Percentiles rank a stretch among this genome's conserved stretches.
Conservation (phyloP, 2,329 filamentous ascomycete species). For the Gaeumannomyces tritici region DNA sequence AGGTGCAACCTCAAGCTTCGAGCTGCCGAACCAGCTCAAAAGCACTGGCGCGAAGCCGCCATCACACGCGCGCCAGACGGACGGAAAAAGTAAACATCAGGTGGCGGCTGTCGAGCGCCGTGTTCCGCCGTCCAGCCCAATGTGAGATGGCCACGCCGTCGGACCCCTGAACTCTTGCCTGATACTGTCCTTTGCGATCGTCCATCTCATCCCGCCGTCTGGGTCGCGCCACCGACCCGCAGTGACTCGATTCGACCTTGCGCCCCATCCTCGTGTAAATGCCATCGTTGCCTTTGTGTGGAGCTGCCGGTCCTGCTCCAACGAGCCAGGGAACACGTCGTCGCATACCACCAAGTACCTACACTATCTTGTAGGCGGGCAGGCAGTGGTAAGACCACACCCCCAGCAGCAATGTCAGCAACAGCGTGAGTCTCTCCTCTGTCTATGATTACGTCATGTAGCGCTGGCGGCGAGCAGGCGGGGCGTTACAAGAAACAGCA, state of each 20-base stretch:
- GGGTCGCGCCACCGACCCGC: neutral
- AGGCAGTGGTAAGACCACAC: neutral
- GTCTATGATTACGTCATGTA: neutral
- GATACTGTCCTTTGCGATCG: neutral
- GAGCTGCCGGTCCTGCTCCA: neutral
- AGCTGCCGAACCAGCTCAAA: neutral
- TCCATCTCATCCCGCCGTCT: neutral
- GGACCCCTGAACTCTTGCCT: neutral
- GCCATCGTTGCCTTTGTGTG: neutral
- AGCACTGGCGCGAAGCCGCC: neutral
- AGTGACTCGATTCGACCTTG: neutral
- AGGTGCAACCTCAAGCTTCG: neutral
- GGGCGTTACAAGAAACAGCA: neutral
- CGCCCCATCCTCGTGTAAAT: neutral
- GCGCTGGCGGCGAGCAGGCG: neutral
- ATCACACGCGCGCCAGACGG: neutral
- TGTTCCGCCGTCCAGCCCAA: neutral
- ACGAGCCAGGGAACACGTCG: neutral
- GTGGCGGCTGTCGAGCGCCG: neutral
- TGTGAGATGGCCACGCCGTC: neutral
- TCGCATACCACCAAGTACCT: neutral
- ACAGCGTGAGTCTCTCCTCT: neutral
- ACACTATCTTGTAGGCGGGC: neutral
- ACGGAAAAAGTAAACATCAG: neutral
- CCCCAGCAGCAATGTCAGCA: constrained; percentile 1